Evolutionary conservation across 441 rosid genomes (phyloP), one percentile per base, ranked within the genome.

Genomic region (Gossypium davidsonii): DNA sequence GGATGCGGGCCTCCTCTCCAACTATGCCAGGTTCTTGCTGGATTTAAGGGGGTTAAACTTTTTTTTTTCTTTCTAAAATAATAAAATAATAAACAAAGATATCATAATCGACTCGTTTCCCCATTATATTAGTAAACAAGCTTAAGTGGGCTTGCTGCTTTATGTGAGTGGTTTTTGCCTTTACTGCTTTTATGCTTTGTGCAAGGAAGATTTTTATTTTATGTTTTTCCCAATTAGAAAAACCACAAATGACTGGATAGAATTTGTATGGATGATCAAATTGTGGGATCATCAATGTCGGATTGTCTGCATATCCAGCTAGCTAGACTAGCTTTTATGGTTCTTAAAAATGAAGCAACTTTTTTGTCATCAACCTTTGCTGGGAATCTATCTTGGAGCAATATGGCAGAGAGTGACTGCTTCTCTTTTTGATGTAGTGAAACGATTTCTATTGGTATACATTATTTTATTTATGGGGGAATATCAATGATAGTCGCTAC

Each of bases 241-340:
- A 61, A 0, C 18, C 34, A 66, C 37, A 46, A 46, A 66, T 44
- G 57, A 46, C 20, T 28, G 3, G 17, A 23, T 66, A n/a, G 56
- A 25, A 37, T 48, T 67, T 64, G 53, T 2, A 23, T 23, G 3
- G 12, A 48, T 67, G 57, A 18, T 48, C 8, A n/a, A 67, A 23
- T 46, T 67, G 57, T 67, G 58, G 58, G 71, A 67, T 67, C 71
- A 12, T 67, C 59, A 26, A n/a, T 49, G 59, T 67, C 71, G 25
- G 71, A 53, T 10, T 44, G 34, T 67, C 44, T 26, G 14, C 46
- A 26, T 7, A 51, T 55, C 15, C 72, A 51, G 59, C 9, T 37
- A 37, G 42, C 42, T 37, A 37, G 42, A 37, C 42, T 37, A 37
- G 42, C 70, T 42, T 26, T 64, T 11, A 20, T 7, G 42, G 46